Conservation (phyloP, 2,329 filamentous ascomycete species). For the Aspergillus sp. region DNA sequence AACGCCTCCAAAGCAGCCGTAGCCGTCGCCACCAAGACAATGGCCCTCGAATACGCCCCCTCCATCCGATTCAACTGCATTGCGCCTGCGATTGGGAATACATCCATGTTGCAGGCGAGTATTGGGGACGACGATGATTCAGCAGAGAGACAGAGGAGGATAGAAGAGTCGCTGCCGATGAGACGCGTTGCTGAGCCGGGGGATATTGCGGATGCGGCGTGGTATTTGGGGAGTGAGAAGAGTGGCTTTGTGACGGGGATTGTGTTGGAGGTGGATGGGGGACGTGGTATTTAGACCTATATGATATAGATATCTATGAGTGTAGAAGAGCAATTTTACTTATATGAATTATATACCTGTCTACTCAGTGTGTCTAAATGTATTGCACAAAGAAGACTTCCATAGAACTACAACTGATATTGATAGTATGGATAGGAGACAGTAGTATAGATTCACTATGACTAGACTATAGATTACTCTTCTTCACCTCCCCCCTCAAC, state of each 20-base stretch:
- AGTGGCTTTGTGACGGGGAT: constrained; percentile 9
- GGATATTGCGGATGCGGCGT: constrained; percentile 10
- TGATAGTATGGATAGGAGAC: not conserved
- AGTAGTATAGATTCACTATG: not conserved
- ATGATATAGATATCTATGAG: too few relatives aligned
- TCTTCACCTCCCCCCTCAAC: constrained; percentile 10
- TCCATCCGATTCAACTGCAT: constrained; percentile 11
- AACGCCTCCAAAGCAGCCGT: constrained; percentile 12
- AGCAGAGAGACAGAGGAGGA: not conserved
- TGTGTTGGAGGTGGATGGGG: constrained; percentile 8
- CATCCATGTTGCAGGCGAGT: constrained; percentile 6
- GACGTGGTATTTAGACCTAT: constrained; percentile 3
- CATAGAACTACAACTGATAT: too few relatives aligned
- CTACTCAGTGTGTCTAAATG: not conserved
- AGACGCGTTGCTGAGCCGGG: constrained; percentile 5
- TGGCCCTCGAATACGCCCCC: constrained; percentile 11
- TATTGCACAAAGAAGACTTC: too few relatives aligned
- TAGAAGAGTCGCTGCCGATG: constrained; percentile 7
- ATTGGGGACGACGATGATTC: not conserved
- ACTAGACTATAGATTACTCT: constrained; percentile 2
- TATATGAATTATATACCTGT: not conserved
- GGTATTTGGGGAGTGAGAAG: constrained; percentile 9
- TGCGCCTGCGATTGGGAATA: constrained; percentile 9
- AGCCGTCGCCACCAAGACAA: constrained; percentile 5
- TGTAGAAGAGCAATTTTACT: constrained; percentile 3